phyloP scores from a whole-genome alignment of 1,284 basidiomycete species.

The Ceraceosorus guamensis region DNA sequence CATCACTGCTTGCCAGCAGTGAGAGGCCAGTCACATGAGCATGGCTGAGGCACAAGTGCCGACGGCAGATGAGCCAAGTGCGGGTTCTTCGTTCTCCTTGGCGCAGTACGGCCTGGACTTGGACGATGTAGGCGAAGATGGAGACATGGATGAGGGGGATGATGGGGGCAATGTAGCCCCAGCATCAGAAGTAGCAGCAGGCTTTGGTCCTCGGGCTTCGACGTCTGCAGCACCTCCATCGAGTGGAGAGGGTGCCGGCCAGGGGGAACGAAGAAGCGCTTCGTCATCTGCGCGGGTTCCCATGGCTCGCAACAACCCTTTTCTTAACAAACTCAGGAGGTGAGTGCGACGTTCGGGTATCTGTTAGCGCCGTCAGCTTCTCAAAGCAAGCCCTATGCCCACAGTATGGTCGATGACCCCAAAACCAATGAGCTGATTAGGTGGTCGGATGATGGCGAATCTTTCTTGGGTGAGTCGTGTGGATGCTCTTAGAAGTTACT shows the following conservation, averaged over 20 bases:
- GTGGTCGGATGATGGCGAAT: constrained; percentile 81
- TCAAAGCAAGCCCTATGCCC: constrained; percentile 8
- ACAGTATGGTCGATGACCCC: constrained; percentile 82
- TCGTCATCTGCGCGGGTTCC: background rate
- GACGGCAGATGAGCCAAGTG: too few relatives aligned
- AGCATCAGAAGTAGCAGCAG: background rate
- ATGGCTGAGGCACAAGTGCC: too few relatives aligned
- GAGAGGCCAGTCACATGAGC: too few relatives aligned
- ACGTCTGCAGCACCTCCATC: too few relatives aligned
- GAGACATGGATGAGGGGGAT: background rate
- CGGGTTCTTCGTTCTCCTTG: background rate
- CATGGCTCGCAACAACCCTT: constrained; percentile 56
- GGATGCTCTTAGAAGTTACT: background rate
- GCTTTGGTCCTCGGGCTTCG: background rate
- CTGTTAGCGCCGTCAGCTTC: constrained; percentile 7
- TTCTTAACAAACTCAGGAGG: constrained; percentile 87
- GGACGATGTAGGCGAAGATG: background rate
- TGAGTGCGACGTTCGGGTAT: constrained; percentile 51
- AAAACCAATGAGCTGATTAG: constrained; percentile 74
- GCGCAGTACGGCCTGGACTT: background rate
- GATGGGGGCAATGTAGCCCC: background rate
- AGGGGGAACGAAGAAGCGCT: background rate
- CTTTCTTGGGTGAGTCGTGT: constrained; percentile 69
- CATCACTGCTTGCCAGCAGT: too few relatives aligned
- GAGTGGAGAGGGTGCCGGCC: background rate